Evolutionary conservation across 345 rosid species (phyloP).

Genomic region (Limnanthes douglasii): DNA sequence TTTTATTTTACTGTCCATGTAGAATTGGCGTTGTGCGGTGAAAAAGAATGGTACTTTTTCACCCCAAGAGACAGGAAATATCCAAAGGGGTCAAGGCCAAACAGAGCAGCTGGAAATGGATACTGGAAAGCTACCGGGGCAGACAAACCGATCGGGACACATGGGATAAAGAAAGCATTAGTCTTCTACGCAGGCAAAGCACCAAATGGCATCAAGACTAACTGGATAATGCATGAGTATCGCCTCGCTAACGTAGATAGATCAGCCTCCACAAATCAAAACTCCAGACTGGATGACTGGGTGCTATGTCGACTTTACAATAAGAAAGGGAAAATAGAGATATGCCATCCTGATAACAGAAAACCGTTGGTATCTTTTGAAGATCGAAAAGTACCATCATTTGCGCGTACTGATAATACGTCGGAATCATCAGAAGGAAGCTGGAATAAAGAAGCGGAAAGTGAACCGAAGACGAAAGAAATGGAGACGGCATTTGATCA

Average conservation of each 20-base stretch:
- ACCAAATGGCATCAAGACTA: constrained; percentile 67
- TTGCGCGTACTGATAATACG: too few relatives aligned
- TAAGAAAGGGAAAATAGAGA: too few relatives aligned
- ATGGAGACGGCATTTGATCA: too few relatives aligned
- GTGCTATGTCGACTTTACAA: too few relatives aligned
- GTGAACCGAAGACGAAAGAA: too few relatives aligned
- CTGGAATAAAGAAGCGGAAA: too few relatives aligned
- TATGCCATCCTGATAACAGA: too few relatives aligned
- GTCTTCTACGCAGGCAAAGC: constrained; percentile 94
- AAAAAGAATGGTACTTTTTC: constrained; percentile 92
- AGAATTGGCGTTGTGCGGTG: constrained; percentile 74
- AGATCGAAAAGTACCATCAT: too few relatives aligned
- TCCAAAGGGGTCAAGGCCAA: constrained; percentile 83
- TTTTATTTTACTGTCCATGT: constrained; percentile 1
- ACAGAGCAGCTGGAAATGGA: constrained; percentile 79
- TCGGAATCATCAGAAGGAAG: too few relatives aligned
- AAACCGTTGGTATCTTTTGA: too few relatives aligned
- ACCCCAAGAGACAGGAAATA: constrained; percentile 85
- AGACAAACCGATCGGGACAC: constrained; percentile 77
- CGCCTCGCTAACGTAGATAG: constrained; percentile 84
- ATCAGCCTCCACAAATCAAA: constrained; percentile 42
- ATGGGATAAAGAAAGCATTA: constrained; percentile 76
- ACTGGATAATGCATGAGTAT: constrained; percentile 98
- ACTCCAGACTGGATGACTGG: constrained; percentile 49
- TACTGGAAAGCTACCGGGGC: constrained; percentile 98